Percentiles rank a stretch among this genome's conserved stretches.
Conservation (phyloP, 2,329 filamentous ascomycete genomes). For the Talaromyces sp. region DNA sequence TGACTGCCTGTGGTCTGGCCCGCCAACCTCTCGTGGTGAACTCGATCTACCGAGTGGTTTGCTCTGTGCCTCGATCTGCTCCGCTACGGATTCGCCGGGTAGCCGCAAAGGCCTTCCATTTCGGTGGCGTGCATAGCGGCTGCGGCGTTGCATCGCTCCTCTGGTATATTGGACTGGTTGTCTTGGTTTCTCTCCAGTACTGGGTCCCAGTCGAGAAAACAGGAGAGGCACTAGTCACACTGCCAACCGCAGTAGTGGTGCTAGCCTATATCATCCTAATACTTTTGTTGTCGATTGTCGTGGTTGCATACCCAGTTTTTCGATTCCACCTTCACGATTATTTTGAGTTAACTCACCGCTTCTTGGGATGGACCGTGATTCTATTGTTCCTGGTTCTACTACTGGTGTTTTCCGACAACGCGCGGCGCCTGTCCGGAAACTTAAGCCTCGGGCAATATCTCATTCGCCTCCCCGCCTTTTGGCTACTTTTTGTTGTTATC, state of each 20-base stretch:
- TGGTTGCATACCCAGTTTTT: conserved; percentile 60
- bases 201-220: conserved; percentile 16
- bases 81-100: conserved; percentile 44
- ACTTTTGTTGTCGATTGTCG: conserved; percentile 57
- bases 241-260: conserved; percentile 41
- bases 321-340: conserved; percentile 61
- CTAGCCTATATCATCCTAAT: conserved; percentile 56
- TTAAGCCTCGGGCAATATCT: conserved; percentile 36
- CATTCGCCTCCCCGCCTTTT: conserved; percentile 54
- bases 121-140: conserved; percentile 52
- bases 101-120: conserved; percentile 49
- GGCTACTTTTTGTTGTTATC: conserved; percentile 64
- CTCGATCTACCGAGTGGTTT: conserved; percentile 43
- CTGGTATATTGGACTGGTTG: conserved; percentile 42
- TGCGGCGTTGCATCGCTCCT: conserved; percentile 45
- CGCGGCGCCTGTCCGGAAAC: conserved; percentile 28
- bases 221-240: conserved; percentile 12
- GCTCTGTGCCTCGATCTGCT: conserved; percentile 40
- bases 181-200: conserved; percentile 30
- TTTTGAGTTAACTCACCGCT: conserved; percentile 69
- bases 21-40: conserved; percentile 54
- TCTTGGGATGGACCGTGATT: conserved; percentile 66
- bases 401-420: conserved; percentile 50
- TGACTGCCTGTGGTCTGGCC: conserved; percentile 45
- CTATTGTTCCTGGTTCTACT: conserved; percentile 62